phyloP scores from a whole-genome alignment of 2,329 filamentous ascomycete genomes.

The Fusarium poae region DNA sequence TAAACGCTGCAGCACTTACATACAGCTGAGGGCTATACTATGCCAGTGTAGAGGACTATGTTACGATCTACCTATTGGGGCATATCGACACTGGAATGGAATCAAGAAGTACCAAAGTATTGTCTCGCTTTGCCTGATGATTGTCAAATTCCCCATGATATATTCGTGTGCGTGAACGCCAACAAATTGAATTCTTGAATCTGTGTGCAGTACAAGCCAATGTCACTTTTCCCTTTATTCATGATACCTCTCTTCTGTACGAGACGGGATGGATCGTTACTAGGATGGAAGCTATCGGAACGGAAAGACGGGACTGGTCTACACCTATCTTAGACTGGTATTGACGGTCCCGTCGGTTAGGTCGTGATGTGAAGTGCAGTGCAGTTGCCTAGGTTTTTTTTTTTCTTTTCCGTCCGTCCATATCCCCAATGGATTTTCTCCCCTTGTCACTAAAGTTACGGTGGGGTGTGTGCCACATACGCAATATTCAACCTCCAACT shows the following conservation, averaged over 20 bases:
- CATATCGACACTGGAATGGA: background rate
- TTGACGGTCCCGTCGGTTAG: conserved; percentile 14
- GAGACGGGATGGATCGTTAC: conserved; percentile 9
- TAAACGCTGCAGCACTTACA: conserved; percentile 19
- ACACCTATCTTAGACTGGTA: conserved; percentile 12
- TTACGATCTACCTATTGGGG: background rate
- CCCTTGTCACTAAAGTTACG: conserved; percentile 38
- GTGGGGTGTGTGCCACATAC: conserved; percentile 40
- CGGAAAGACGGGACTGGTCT: conserved; percentile 25
- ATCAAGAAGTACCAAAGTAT: conserved; percentile 1
- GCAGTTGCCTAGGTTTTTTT: conserved; percentile 22
- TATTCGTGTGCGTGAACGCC: conserved; percentile 13
- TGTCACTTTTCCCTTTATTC: conserved; percentile 26
- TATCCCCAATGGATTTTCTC: conserved; percentile 46
- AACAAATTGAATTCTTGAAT: conserved; percentile 10
- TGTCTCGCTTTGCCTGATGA: conserved; percentile 22
- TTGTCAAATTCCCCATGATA: conserved; percentile 4
- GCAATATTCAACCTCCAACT: conserved; percentile 37
- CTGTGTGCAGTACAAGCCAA: background rate
- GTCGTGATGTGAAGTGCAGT: conserved; percentile 25
- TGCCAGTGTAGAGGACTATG: background rate
- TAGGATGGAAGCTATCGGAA: conserved; percentile 39
- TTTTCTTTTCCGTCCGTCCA: conserved; percentile 28
- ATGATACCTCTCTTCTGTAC: conserved; percentile 14
- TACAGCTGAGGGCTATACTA: conserved; percentile 2